These are phyloP conservation scores for Polychytrium aggregatum DNA, from an alignment of 192 early-diverging fungal species.

Conservation along the genomic window DNA sequence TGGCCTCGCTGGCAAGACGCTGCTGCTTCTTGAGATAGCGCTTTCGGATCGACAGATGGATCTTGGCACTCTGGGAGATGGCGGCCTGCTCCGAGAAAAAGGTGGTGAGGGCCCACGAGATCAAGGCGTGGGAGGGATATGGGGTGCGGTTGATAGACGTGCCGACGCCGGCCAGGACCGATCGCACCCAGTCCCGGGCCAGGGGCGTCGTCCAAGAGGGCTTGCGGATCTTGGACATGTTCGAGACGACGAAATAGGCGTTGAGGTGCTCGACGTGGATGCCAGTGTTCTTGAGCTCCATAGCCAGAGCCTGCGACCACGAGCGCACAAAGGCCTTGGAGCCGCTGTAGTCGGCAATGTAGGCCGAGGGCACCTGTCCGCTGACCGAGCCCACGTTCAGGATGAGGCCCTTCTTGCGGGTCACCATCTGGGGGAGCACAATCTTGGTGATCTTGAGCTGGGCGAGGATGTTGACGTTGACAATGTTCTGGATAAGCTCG, in stretches of 20 bases:
- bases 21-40: slow-evolving; percentile 59
- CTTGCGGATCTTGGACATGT: slow-evolving; percentile 86
- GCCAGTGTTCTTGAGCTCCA: slow-evolving; percentile 57
- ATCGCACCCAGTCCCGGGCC: slow-evolving; percentile 64
- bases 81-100: slow-evolving; percentile 44
- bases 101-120: slow-evolving; percentile 57
- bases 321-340: slow-evolving; percentile 84
- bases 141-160: slow-evolving; percentile 54
- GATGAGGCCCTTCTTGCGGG: slow-evolving; percentile 64
- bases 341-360: slow-evolving; percentile 82
- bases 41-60: slow-evolving; percentile 58
- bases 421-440: slow-evolving; percentile 70
- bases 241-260: slow-evolving; percentile 90
- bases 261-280: slow-evolving; percentile 86
- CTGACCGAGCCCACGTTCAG: slow-evolving; percentile 89
- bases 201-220: slow-evolving; percentile 71
- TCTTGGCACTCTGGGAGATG: slow-evolving; percentile 41
- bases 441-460: slow-evolving; percentile 71
- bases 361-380: slow-evolving; percentile 71
- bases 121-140: slow-evolving; percentile 55
- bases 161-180: slow-evolving; percentile 59
- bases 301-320: slow-evolving; percentile 81
- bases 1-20: too few species aligned
- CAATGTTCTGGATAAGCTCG: slow-evolving; percentile 54
- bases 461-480: slow-evolving; percentile 77